phyloP scores from a whole-genome alignment of 257 asterid species.

The Petunia secreta region DNA sequence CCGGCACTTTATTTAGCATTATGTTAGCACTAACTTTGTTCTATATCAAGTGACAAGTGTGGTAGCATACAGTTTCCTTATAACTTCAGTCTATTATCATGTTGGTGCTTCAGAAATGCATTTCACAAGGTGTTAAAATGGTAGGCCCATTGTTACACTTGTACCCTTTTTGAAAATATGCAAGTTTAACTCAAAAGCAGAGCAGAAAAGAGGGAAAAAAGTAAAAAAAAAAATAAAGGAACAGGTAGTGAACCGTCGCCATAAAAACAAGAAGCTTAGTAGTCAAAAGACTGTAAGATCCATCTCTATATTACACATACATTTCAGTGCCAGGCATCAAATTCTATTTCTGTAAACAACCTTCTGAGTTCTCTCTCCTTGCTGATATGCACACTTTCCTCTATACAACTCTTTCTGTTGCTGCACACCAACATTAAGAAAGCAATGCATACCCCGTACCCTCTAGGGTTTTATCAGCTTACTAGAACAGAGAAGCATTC shows the following conservation, averaged over 20 bases:
- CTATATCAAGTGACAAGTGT: background rate
- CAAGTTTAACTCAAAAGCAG: background rate
- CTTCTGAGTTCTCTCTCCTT: background rate
- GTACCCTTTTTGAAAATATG: background rate
- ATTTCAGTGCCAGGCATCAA: background rate
- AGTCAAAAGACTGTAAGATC: background rate
- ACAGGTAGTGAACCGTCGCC: background rate
- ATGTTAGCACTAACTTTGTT: background rate
- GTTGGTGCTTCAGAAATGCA: background rate
- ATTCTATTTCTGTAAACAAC: background rate
- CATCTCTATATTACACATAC: background rate
- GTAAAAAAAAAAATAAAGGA: background rate
- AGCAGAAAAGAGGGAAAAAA: background rate
- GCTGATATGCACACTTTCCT: background rate
- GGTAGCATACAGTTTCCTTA: background rate
- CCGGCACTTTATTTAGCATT: background rate
- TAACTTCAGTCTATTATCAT: background rate
- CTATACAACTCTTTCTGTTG: background rate
- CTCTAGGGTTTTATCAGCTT: too few relatives aligned
- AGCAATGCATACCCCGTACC: too few relatives aligned
- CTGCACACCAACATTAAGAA: background rate
- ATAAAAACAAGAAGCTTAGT: background rate
- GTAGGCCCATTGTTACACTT: background rate
- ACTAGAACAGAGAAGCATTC: too few relatives aligned
- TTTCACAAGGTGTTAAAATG: background rate